phyloP scores from a whole-genome alignment of 1,139 yeast genomes.

The Blastobotrys petasosporus region DNA sequence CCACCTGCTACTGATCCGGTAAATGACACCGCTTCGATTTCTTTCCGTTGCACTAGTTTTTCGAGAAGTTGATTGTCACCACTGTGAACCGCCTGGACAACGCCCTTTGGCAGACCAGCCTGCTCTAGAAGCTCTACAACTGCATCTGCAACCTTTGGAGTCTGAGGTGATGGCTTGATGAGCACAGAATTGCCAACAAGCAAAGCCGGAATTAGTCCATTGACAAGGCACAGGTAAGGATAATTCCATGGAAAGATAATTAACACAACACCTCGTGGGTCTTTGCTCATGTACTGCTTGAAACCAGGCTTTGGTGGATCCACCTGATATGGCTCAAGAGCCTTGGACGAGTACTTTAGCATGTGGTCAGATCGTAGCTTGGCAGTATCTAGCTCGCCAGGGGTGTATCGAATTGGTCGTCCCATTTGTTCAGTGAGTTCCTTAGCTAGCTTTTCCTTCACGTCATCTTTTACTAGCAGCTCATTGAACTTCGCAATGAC shows the following conservation, averaged over 20 bases:
- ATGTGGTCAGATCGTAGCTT: constrained; percentile 30
- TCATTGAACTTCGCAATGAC: constrained; percentile 29
- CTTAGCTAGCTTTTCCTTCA: constrained; percentile 24
- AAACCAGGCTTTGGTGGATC: constrained; percentile 27
- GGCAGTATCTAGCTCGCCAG: constrained; percentile 33
- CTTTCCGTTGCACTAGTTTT: constrained; percentile 57
- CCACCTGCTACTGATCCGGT: constrained; percentile 88
- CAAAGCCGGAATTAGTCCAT: constrained; percentile 80
- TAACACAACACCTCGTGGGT: constrained; percentile 75
- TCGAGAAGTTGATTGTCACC: constrained; percentile 59
- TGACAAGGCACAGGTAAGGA: constrained; percentile 72
- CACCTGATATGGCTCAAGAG: constrained; percentile 30
- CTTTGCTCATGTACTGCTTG: constrained; percentile 46
- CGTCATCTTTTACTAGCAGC: constrained; percentile 25
- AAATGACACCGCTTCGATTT: constrained; percentile 71
- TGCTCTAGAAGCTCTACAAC: constrained; percentile 55
- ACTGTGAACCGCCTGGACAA: constrained; percentile 54
- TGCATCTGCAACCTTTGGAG: constrained; percentile 72
- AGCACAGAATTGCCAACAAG: constrained; percentile 80
- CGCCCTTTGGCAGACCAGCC: constrained; percentile 81
- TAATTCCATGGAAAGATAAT: constrained; percentile 88
- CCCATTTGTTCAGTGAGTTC: constrained; percentile 37
- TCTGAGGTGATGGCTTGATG: constrained; percentile 74
- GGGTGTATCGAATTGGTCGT: constrained; percentile 33
- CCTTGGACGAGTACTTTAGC: constrained; percentile 32